Evolutionary conservation across 768 basidiomycete species (phyloP), one percentile per base, ranked within the genome.

Genomic region (Podaxis sp.): DNA sequence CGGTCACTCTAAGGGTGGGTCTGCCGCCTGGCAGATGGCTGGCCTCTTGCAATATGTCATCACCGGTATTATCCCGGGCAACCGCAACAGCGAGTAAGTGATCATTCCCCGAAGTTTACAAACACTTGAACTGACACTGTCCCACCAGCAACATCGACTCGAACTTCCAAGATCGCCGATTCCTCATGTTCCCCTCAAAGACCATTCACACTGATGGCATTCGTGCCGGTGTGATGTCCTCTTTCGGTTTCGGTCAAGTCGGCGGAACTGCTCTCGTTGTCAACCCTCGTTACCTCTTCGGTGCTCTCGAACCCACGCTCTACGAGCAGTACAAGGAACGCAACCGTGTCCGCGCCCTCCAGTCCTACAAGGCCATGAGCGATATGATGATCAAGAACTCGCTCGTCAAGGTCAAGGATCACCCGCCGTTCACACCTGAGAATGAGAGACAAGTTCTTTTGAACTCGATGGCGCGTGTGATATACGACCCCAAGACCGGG

Each of bases 231-330:
- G 82, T 91, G 60, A 92, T 95, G 93, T 91, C 90, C 88, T 95
- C 93, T 13, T 96, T 96, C 76, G 96, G 97, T 66, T 99, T 99
- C 80, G 96, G 97, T 69, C 97, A 98, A 84, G 96, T 98, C 65
- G 97, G 97, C 58, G 97, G 97, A 59, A 91, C 87, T 61, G 91
- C 89, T 49, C 83, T 96, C 66, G 80, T 98, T 69, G 72, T 99
- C 55, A 89, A 99, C 73, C 96, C 97, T 65, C 90, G 93, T 67
- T 93, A 93, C 78, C 83, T 97, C 66, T 87, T 96, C 66, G 96
- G 90, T 44, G 82, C 90, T 10, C 78, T 98, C 40, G 87, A 95
- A 64, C 86, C 93, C 0, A 80, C 85, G n/a, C 74, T 81, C 64
- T 96, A 95, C 69, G 84, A 87, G 56, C 77, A 80, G n/a, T 99